Evolutionary conservation across 805 yeast species (phyloP).

Genomic region (Candida maltosa): DNA sequence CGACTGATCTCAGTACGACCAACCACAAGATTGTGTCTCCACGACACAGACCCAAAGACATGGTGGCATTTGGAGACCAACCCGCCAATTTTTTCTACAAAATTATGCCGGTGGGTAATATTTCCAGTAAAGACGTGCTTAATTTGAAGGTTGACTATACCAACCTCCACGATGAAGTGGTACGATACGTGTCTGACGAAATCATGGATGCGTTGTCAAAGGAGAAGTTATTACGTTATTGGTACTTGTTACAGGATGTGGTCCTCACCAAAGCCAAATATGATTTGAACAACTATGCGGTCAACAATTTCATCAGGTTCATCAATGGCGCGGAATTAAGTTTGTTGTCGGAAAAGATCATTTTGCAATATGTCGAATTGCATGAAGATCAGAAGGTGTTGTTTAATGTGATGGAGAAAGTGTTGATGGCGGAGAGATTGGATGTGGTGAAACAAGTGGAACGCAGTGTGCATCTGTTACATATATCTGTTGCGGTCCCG

Average conservation of each 20-base stretch:
- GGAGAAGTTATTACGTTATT: slow-evolving; percentile 13
- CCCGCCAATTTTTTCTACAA: slow-evolving; percentile 62
- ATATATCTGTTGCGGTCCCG: slow-evolving; percentile 63
- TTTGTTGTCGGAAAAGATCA: slow-evolving; percentile 11
- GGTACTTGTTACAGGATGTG: slow-evolving; percentile 19
- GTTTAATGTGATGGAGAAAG: slow-evolving; percentile 3
- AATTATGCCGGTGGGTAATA: slow-evolving; percentile 27
- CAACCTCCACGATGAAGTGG: slow-evolving; percentile 45
- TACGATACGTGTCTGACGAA: slow-evolving; percentile 2
- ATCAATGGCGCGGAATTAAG: slow-evolving; percentile 16
- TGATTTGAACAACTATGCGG: slow-evolving; percentile 29
- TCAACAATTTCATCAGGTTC: slow-evolving; percentile 16
- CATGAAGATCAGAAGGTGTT: slow-evolving; percentile 11
- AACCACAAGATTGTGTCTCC: slow-evolving; percentile 23
- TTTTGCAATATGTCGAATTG: slow-evolving; percentile 10
- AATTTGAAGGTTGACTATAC: slow-evolving; percentile 44
- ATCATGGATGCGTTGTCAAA: slow-evolving; percentile 1
- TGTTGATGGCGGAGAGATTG: not conserved
- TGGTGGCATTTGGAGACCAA: slow-evolving; percentile 66
- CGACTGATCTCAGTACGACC: slow-evolving; percentile 33
- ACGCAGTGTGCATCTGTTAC: slow-evolving; percentile 18
- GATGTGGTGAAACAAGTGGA: not conserved
- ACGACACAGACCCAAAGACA: slow-evolving; percentile 15
- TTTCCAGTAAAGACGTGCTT: slow-evolving; percentile 31
- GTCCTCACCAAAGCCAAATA: slow-evolving; percentile 18